These are phyloP conservation scores for Chlorencoelia australis DNA, from an alignment of 2,329 filamentous ascomycete genomes.

Conservation along the genomic window DNA sequence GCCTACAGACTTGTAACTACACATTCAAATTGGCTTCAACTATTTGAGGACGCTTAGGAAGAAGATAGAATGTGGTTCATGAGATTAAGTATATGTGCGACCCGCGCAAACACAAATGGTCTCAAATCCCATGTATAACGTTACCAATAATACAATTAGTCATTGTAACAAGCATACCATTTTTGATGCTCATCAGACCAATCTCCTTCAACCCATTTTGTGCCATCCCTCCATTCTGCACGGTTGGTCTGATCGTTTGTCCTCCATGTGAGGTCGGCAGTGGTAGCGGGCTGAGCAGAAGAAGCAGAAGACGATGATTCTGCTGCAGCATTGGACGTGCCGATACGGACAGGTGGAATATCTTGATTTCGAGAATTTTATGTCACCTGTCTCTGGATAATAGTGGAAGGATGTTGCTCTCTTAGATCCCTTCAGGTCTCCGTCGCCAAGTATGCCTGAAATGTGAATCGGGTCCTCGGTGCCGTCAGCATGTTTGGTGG, in stretches of 20 bases:
- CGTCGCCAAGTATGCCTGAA: conserved; percentile 5
- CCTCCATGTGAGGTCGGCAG: conserved; percentile 9
- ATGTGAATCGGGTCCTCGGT: conserved; percentile 6
- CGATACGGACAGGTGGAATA: conserved; percentile 2
- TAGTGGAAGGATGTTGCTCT: conserved; percentile 7
- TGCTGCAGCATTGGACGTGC: conserved; percentile 4
- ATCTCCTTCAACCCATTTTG: conserved; percentile 12
- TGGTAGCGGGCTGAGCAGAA: background rate
- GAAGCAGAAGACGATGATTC: conserved; percentile 4
- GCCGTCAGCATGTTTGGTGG: conserved; percentile 4
- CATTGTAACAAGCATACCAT: conserved; percentile 15
- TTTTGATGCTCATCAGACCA: too few relatives aligned
- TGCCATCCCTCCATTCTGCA: conserved; percentile 11
- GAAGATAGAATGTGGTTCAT: background rate
- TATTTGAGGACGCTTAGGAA: background rate
- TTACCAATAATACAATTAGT: conserved; percentile 12
- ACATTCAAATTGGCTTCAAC: background rate
- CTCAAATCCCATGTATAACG: conserved; percentile 6
- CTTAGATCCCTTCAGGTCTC: conserved; percentile 4
- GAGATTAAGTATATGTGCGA: conserved; percentile 5
- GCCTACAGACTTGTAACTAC: background rate
- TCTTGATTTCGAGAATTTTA: conserved; percentile 4
- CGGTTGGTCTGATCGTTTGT: conserved; percentile 10
- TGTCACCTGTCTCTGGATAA: conserved; percentile 2
- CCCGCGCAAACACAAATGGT: conserved; percentile 9